Conservation (phyloP, 164 flowering plant genomes). For the grape (Vitis vinifera) region DNA sequence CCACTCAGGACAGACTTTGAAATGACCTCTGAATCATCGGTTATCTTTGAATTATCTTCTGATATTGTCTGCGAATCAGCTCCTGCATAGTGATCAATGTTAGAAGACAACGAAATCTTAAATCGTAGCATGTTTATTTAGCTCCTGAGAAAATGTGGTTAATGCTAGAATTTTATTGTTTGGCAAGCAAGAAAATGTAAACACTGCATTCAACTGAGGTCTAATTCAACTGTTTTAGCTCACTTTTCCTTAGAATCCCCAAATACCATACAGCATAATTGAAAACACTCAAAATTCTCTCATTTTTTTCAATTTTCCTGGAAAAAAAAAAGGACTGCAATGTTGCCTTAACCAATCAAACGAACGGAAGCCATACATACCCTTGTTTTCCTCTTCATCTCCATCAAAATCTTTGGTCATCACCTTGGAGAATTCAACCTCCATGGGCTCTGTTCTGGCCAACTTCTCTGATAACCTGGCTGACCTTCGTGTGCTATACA, state of each 20-base stretch:
- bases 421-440: conserved; percentile 18
- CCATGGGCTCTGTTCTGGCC: not conserved
- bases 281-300: no score
- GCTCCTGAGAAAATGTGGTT: not conserved
- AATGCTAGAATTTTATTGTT: no score
- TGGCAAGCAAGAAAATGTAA: no score
- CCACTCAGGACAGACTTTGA: not conserved
- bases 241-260: no score
- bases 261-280: no score
- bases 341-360: not conserved
- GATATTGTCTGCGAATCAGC: not conserved
- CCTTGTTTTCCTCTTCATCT: conserved; percentile 1
- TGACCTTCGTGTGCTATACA: conserved; percentile 41
- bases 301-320: no score
- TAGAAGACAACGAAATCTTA: not conserved
- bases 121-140: not conserved
- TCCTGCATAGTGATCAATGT: not conserved
- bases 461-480: conserved; percentile 40
- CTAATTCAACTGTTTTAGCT: no score
- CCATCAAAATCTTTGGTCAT: not conserved
- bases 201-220: no score
- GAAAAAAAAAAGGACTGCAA: no score
- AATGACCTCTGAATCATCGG: conserved; percentile 2
- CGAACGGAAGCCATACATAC: conserved; percentile 11
- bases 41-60: conserved; percentile 4